These are phyloP conservation scores for Neoscytalidium dimidiatum DNA, from an alignment of 2,329 filamentous ascomycete genomes.

Conservation along the genomic window DNA sequence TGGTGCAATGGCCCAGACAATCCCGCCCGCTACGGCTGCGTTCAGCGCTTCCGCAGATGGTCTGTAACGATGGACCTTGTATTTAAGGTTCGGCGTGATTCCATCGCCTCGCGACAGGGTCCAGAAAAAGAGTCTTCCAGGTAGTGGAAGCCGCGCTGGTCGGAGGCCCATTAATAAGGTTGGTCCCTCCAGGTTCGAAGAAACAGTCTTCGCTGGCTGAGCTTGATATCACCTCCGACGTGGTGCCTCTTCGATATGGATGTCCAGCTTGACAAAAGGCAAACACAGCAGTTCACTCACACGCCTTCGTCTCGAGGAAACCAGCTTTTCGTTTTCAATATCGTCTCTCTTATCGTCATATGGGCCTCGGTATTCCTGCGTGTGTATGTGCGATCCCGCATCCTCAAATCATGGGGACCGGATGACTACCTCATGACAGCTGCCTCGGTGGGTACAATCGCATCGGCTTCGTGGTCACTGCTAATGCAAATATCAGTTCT, in stretches of 20 bases:
- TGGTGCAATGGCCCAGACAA: neutral
- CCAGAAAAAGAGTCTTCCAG: neutral
- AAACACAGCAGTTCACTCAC: neutral
- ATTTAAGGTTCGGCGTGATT: neutral
- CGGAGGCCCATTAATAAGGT: neutral
- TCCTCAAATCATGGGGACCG: slow-evolving; percentile 1
- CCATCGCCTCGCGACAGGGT: neutral
- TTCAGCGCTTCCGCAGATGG: neutral
- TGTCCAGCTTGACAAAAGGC: neutral
- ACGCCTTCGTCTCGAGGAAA: neutral
- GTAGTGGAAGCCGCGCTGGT: neutral
- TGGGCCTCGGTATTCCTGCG: neutral
- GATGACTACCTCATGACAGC: slow-evolving; percentile 7
- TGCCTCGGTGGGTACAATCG: neutral
- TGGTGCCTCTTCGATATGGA: neutral
- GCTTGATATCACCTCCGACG: neutral
- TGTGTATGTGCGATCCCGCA: neutral
- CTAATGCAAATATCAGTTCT: neutral
- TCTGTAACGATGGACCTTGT: neutral
- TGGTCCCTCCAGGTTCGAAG: neutral
- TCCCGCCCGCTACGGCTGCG: neutral
- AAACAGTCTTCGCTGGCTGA: neutral
- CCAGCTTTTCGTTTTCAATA: neutral
- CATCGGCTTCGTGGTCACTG: neutral
- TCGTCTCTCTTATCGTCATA: neutral